Base-by-base conservation (phyloP, 2,329 filamentous ascomycete genomes). In the Lachnum nothofagi region DNA sequence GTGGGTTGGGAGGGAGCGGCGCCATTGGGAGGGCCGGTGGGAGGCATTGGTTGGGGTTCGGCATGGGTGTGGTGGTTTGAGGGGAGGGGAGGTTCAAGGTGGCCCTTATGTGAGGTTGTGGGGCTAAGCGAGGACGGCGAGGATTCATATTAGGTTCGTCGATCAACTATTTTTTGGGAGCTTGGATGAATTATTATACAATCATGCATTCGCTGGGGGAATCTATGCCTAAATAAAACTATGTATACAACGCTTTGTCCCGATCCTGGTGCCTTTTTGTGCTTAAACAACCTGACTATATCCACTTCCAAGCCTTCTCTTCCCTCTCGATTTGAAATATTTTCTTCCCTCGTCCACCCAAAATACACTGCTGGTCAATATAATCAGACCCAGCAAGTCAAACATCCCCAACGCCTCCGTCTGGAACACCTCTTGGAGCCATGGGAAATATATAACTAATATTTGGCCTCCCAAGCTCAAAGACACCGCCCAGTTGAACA, bases 401-500 rank as follows among this genome's bases (percentile, higher is more conserved):
- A 77, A 72, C 7, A 91, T 66, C 0, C 80, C 74, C 46, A 98
- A 69, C 1, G 87, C 85, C 68, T 98, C 93, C 0, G 93, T 98
- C 72, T 98, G 93, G 71, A 98, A 98, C 4, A 97, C 84, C 44
- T 87, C 80, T 70, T 98, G 93, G 60, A 98, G 72, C 72, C 90
- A 91, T 8, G 93, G 93, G 56, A 97, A 83, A 68, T 97, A 98
- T 46, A 98, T 89, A 48, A 98, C 94, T 54, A 91, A 78, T 39
- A 91, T 72, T 69, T 98, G 93, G 2, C 93, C 93, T 4, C 87
- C 71, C 42, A 98, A 68, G 65, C 86, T 91, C 20, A 93, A 83
- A 7, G 85, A 78, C 2, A 98, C 93, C 0, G 93, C 91, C 75
- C 91, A 95, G 69, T 97, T 97, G 72, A 98, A 98, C 70, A 98